Conservation (phyloP, 352 stramenopile species). For the Pilasporangium apinafurcum region DNA sequence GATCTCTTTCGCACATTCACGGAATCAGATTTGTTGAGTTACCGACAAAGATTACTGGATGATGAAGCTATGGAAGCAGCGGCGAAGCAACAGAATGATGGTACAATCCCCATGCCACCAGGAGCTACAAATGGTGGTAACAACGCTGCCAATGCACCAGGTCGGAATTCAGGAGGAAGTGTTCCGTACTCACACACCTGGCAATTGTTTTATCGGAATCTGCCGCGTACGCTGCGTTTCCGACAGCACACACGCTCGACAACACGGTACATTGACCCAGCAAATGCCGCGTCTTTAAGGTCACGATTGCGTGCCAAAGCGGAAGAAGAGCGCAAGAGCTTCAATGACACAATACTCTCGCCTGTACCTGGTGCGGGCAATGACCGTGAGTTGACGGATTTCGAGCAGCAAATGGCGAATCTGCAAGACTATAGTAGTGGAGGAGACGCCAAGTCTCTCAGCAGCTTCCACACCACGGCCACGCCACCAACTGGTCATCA, state of each 20-base stretch:
- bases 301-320: conserved; percentile 43
- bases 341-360: conserved; percentile 13
- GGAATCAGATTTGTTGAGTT: conserved; percentile 53
- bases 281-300: conserved; percentile 55
- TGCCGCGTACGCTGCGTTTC: conserved; percentile 63
- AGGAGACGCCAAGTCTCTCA: conserved; percentile 3
- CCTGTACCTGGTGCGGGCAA: conserved; percentile 15
- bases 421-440: conserved; percentile 2
- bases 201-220: conserved; percentile 60
- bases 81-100: background rate
- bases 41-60: conserved; percentile 45
- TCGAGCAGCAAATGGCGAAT: conserved; percentile 42
- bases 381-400: conserved; percentile 29
- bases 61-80: conserved; percentile 23
- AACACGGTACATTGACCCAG: conserved; percentile 68
- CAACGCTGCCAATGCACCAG: background rate
- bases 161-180: background rate
- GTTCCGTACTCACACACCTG: conserved; percentile 41
- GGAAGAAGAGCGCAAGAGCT: conserved; percentile 42
- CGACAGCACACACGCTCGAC: conserved; percentile 71
- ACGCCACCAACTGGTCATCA: background rate
- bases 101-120: background rate
- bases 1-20: conserved; percentile 74
- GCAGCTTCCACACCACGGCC: conserved; percentile 7
- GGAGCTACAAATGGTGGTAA: conserved; percentile 3